Base-by-base conservation (phyloP, 495 filamentous ascomycete species). In the Aspergillus wentii region DNA sequence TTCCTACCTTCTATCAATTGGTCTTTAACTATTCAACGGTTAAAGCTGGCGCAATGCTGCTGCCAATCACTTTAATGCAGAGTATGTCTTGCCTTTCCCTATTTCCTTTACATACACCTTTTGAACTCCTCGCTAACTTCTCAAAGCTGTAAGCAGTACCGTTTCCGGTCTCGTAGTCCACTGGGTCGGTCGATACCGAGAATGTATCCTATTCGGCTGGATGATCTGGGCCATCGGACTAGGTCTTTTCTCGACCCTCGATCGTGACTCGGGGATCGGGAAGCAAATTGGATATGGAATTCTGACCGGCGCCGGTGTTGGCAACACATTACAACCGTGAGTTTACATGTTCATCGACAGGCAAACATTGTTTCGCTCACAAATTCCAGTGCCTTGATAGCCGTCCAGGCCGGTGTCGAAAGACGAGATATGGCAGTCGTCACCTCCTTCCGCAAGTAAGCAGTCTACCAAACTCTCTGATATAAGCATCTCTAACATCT, bases 1-100 rank as follows among this genome's bases (percentile, higher is more conserved):
- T 77, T 26, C 73, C 74, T 5, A 68, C 66, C 5, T 76, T 76
- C 43, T 78, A 72, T 40, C 73, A 78, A 46, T 52, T 78, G 38
- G 71, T 69, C 1, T 74, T 73, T 39, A 62, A 57, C 3, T 76
- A 76, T 36, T 71, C 69, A 1, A 62, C 71, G 0, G 66, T 73
- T 1, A 68, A 63, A 30, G 60, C 72, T 6, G 74, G 68, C 4
- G 68, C 71, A 5, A 67, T 76, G 63, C 36, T 78, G 19, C 42
- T 78, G n/a, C 72, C 72, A 5, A 64, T 78, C 14, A 73, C 68
- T 1, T 38, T 77, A 16, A 57, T 72, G 53, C 72, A 75, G 44
- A 74, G 66, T 68, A 56, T 11, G 54, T 44, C 16, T 3, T 43
- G 8, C 6, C 14, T 28, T 25, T 33, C 17, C 5, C 15, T 41